Evolutionary conservation across 768 basidiomycete species (phyloP).

Genomic region (Mycena epipterygia): DNA sequence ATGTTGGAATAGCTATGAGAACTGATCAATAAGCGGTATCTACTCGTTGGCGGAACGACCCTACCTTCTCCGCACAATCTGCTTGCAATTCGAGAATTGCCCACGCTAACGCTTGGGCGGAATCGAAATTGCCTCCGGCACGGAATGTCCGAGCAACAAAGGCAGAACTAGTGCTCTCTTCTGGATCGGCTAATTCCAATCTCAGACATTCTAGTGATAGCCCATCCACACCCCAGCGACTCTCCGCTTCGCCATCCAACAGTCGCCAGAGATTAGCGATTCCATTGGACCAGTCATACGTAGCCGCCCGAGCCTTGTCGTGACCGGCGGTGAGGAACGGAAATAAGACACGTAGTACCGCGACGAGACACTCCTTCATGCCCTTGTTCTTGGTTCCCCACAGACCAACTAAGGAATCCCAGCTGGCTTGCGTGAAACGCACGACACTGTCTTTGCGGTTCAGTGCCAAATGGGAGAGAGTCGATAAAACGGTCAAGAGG

Average conservation of each 20-base stretch:
- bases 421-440: slow-evolving; percentile 70
- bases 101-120: slow-evolving; percentile 83
- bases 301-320: slow-evolving; percentile 41
- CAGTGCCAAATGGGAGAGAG: slow-evolving; percentile 82
- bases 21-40: slow-evolving; percentile 21
- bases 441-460: slow-evolving; percentile 76
- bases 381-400: slow-evolving; percentile 86
- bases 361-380: slow-evolving; percentile 84
- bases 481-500: slow-evolving; percentile 74
- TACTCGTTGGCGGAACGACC: background rate
- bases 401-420: slow-evolving; percentile 74
- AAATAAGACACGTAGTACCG: slow-evolving; percentile 79
- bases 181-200: slow-evolving; percentile 56
- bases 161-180: slow-evolving; percentile 46
- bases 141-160: slow-evolving; percentile 79
- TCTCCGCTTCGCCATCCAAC: slow-evolving; percentile 74
- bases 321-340: slow-evolving; percentile 71
- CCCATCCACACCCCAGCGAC: slow-evolving; percentile 73
- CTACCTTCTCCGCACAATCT: slow-evolving; percentile 79
- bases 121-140: slow-evolving; percentile 80
- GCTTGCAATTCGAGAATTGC: slow-evolving; percentile 83
- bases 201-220: slow-evolving; percentile 77
- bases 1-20: slow-evolving; percentile 69
- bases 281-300: slow-evolving; percentile 60
- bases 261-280: slow-evolving; percentile 67